Percentiles rank a stretch among this genome's conserved stretches.
phyloP scores from a whole-genome alignment of 2,329 filamentous ascomycete genomes.

The Neofusicoccum sp. region DNA sequence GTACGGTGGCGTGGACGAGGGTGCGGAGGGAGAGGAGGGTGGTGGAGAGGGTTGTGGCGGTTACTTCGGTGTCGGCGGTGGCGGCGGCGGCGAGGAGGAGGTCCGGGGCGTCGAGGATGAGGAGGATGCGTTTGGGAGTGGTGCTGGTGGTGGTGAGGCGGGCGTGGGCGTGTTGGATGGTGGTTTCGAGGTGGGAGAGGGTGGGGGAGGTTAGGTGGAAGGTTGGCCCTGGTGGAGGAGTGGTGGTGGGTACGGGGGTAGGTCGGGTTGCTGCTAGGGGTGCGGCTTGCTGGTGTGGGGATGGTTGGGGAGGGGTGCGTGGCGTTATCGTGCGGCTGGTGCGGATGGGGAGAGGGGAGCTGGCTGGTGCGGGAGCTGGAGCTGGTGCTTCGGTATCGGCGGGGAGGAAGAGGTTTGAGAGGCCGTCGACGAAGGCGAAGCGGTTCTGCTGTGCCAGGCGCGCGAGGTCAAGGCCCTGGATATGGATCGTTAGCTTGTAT shows the following conservation, averaged over 20 bases:
- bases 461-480: slow-evolving; percentile 69
- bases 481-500: not conserved
- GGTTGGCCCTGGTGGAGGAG: not conserved
- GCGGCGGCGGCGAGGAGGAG: slow-evolving; percentile 41
- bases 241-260: not conserved
- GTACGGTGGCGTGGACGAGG: slow-evolving; percentile 63
- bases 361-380: not conserved
- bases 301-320: not conserved
- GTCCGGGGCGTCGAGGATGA: slow-evolving; percentile 47
- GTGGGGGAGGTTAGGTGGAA: slow-evolving; percentile 29
- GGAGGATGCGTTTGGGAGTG: slow-evolving; percentile 31
- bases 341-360: slow-evolving; percentile 14
- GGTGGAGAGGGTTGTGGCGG: slow-evolving; percentile 25
- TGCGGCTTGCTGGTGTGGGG: not conserved
- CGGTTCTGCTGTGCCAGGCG: slow-evolving; percentile 55
- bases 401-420: slow-evolving; percentile 57
- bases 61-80: slow-evolving; percentile 21
- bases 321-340: slow-evolving; percentile 21
- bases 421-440: slow-evolving; percentile 74
- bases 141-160: slow-evolving; percentile 17
- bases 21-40: slow-evolving; percentile 37
- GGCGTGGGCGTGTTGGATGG: slow-evolving; percentile 30
- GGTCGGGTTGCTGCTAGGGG: not conserved
- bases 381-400: slow-evolving; percentile 4
- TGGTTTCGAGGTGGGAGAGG: slow-evolving; percentile 27